phyloP scores from a whole-genome alignment of 2,329 filamentous ascomycete genomes.

The Talaromyces amestolkiae region DNA sequence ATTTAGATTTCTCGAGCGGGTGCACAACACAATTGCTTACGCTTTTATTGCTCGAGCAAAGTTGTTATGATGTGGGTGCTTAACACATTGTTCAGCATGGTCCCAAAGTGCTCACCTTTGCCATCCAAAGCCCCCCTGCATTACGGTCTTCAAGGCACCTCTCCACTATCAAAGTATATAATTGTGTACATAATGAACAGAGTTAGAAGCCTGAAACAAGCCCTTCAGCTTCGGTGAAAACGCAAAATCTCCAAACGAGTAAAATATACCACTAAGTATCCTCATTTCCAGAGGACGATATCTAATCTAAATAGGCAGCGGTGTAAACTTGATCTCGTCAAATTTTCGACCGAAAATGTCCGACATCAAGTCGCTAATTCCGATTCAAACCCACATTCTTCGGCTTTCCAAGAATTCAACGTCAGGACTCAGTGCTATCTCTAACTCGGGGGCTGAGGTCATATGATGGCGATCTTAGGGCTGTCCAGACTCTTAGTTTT shows the following conservation, averaged over 20 bases:
- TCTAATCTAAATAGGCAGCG: not conserved
- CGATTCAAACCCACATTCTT: not conserved
- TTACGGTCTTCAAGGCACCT: not conserved
- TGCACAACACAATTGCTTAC: not conserved
- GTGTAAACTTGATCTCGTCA: not conserved
- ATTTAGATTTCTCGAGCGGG: not conserved
- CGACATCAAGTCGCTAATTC: not conserved
- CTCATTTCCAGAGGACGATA: not conserved
- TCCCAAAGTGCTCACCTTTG: not conserved
- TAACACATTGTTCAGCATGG: not conserved
- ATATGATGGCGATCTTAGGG: not conserved
- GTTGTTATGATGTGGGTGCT: not conserved
- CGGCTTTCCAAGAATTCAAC: not conserved
- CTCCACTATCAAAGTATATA: not conserved
- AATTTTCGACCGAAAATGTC: not conserved
- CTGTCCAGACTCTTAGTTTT: not conserved
- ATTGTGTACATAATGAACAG: too few relatives aligned
- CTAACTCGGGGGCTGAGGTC: too few relatives aligned
- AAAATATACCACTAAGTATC: not conserved
- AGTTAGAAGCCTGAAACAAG: not conserved
- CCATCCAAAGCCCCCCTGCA: not conserved
- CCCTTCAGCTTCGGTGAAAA: not conserved
- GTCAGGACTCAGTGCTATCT: too few relatives aligned
- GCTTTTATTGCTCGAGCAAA: not conserved
- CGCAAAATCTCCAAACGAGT: not conserved